Base-by-base conservation (phyloP, 352 stramenopile genomes). In the Phytophthora quininea region DNA sequence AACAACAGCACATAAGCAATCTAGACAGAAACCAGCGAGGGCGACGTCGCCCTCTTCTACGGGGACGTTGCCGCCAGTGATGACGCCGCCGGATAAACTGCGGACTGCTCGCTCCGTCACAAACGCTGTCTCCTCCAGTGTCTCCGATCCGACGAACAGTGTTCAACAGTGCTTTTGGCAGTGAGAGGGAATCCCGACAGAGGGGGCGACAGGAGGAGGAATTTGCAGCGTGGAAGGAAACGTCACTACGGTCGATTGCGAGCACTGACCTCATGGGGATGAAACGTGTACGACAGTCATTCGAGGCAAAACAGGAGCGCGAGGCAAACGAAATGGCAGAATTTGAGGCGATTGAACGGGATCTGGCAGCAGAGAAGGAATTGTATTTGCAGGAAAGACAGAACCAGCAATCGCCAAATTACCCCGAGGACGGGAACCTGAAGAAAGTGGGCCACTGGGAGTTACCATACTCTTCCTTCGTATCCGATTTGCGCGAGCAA, bases 311-410 rank as follows among this genome's bases (percentile, higher is more conserved):
- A 29, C 62, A 77, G 29, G 69, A 88, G 37, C 75, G 73, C 43
- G 84, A 94, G 58, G 86, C 86, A 1, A 71, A 90, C 40, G 86
- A 92, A n/a, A 74, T 94, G 40, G 86, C 86, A 0, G 83, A 89
- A 46, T 93, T 94, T 67, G 86, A 94, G 69, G 83, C 82, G 5
- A 81, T 94, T 32, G 86, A 94, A 55, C 71, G 72, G 14, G 77
- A 91, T 58, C 54, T 94, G 33, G 86, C 77, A 0, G 76, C 73
- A 0, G 86, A 94, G 54, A 89, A 87, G 52, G 66, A 82, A 24
- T 58, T 60, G n/a, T 92, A 88, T 67, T 50, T 82, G 8, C 71
- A 58, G 42, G 86, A 94, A 30, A 71, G 75, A 32, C 53, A 73
- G 33, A 67, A 77, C 31, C 56, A 72, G 7, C 59, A 67, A 14